Conservation (phyloP, 192 early-diverging fungal species). For the Coemansia sp. region DNA sequence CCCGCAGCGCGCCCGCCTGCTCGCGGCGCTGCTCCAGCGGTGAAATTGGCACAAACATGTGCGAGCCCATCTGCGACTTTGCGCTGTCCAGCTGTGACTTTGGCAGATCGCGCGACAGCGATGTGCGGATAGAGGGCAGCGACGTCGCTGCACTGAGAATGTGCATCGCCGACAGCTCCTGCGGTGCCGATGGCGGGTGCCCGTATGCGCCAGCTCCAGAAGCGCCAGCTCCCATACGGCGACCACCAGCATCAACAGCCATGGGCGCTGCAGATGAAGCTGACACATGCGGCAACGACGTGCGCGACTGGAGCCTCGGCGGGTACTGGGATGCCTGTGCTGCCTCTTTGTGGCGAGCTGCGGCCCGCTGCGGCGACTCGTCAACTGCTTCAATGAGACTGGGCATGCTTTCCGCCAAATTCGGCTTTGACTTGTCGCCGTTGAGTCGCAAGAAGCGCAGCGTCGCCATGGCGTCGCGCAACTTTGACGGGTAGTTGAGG, state of each 20-base stretch:
- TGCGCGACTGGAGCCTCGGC: conserved; percentile 28
- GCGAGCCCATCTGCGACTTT: conserved; percentile 21
- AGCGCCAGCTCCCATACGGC: neutral
- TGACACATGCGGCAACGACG: conserved; percentile 29
- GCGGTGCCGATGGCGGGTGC: conserved; percentile 7
- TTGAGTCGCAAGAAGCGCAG: conserved; percentile 44
- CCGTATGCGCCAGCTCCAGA: neutral
- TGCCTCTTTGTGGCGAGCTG: conserved; percentile 8
- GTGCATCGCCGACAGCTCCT: conserved; percentile 46
- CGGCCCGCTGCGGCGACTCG: neutral
- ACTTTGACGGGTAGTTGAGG: conserved; percentile 47
- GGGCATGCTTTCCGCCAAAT: conserved; percentile 41
- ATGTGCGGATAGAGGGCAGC: conserved; percentile 37
- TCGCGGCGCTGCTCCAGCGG: conserved; percentile 50
- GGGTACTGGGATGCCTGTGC: conserved; percentile 17
- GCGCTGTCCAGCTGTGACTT: conserved; percentile 19
- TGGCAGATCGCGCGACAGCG: conserved; percentile 16
- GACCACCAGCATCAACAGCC: neutral
- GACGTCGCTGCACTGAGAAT: conserved; percentile 47
- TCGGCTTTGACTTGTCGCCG: conserved; percentile 28
- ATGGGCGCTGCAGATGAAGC: neutral
- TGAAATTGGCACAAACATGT: conserved; percentile 49
- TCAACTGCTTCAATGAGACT: conserved; percentile 35
- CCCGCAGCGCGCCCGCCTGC: conserved; percentile 3
- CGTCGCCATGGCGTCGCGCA: conserved; percentile 53